Percentiles rank a stretch among this genome's conserved stretches.
phyloP scores from a whole-genome alignment of 108 stramenopile genomes.

The Nitzschia sp. region DNA sequence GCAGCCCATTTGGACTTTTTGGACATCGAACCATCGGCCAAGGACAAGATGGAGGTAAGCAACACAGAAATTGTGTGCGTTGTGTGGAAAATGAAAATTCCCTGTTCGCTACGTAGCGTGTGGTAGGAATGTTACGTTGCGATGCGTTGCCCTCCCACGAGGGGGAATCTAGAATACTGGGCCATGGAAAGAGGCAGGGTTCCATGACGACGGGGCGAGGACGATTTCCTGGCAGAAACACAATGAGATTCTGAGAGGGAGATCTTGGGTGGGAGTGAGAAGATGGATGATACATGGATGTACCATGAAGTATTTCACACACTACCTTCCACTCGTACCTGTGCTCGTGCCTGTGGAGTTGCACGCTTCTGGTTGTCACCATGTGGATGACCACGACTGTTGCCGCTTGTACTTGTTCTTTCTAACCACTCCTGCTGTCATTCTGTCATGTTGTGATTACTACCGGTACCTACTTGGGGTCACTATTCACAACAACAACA shows the following conservation, averaged over 20 bases:
- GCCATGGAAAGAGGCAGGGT: neutral
- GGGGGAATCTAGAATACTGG: neutral
- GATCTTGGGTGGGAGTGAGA: too few species aligned
- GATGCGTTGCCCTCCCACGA: neutral
- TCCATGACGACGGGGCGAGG: neutral
- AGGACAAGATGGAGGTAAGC: conserved; percentile 11
- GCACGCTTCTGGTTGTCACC: too few species aligned
- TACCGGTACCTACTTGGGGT: neutral
- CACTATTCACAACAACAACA: neutral
- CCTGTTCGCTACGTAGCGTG: neutral
- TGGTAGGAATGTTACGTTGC: neutral
- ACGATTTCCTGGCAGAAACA: too few species aligned
- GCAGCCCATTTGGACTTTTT: conserved; percentile 11
- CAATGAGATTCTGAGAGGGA: too few species aligned
- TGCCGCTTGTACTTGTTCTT: too few species aligned
- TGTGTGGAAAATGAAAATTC: conserved; percentile 2
- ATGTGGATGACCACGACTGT: too few species aligned
- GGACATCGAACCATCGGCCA: conserved; percentile 7
- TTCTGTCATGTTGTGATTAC: neutral
- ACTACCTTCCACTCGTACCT: too few species aligned
- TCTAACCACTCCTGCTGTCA: neutral
- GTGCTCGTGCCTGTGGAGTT: too few species aligned
- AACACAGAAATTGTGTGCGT: neutral
- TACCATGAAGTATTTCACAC: too few species aligned
- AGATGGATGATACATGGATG: too few species aligned